Evolutionary conservation across 2,329 filamentous ascomycete species (phyloP), one percentile per base, ranked within the genome.

Genomic region (Exophiala alcalophila): DNA sequence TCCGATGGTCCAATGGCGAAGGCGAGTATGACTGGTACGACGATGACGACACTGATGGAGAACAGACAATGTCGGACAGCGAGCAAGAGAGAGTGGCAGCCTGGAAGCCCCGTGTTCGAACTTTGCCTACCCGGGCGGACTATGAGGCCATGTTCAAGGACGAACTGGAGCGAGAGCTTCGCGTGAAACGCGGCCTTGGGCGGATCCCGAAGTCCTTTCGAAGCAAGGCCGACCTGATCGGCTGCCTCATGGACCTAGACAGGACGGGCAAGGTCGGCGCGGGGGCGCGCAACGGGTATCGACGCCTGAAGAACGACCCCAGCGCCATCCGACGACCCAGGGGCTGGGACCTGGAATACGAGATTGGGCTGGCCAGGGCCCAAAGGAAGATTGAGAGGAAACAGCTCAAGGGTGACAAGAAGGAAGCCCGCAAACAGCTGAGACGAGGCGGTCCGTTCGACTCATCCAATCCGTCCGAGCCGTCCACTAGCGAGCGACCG

Each of bases 111-210:
- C 14, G 11, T n/a, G 8, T 7, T n/a, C 41, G 25, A 32, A 6
- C n/a, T 10, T 26, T 39, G 9, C 48, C 48, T 5, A 38, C 25
- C 4, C 15, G 20, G 10, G 12, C 29, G 24, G 44, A 44, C 5
- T 51, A 51, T 20, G 36, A 40, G 6, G 21, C 23, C 16, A 51
- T 51, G 48, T 44, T 48, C 18, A 35, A 37, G 18, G 29, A 42
- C 36, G 49, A 52, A 37, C 23, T 52, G 20, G 29, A 31, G 32
- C 36, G 38, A 16, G 49, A 52, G 20, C 21, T 50, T 15, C 14
- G 11, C 16, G 14, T 31, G 10, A 28, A 42, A 16, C 44, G 49
- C 27, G 12, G 27, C 9, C n/a, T 44, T 18, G 8, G 12, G 3
- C 11, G 25, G 5, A 10, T 40, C 6, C 14, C 19, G n/a, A 35